phyloP scores from a whole-genome alignment of 257 asterid genomes.

The Solanum medicagineum region DNA sequence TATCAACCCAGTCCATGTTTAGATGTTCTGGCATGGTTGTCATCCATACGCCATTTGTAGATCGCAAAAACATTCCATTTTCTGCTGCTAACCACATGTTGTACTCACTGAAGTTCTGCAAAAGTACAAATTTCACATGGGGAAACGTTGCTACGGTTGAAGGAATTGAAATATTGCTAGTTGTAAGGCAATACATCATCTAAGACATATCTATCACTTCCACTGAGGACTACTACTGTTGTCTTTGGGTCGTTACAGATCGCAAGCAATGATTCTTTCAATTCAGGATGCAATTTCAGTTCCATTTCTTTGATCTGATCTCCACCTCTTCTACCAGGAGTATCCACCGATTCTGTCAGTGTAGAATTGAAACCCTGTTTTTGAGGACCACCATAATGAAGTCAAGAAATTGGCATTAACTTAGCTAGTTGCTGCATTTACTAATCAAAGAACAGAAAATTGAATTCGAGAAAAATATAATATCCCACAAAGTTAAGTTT shows the following conservation, averaged over 20 bases:
- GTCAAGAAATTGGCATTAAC: conserved; percentile 1
- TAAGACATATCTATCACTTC: conserved; percentile 65
- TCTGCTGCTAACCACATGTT: conserved; percentile 99
- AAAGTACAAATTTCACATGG: conserved; percentile 9
- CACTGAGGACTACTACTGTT: conserved; percentile 85
- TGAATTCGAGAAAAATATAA: not conserved
- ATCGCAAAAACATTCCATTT: conserved; percentile 92
- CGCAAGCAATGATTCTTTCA: conserved; percentile 50
- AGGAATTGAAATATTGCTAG: not conserved
- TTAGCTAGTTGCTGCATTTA: not conserved
- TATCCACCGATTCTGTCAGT: conserved; percentile 68
- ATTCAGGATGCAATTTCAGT: conserved; percentile 71
- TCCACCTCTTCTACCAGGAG: conserved; percentile 74
- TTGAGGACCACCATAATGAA: conserved; percentile 1
- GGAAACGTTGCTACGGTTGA: not conserved
- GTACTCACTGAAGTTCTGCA: conserved; percentile 79
- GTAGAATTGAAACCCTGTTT: conserved; percentile 84
- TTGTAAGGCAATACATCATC: conserved; percentile 47
- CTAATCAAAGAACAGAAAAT: not conserved
- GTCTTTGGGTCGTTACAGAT: conserved; percentile 82
- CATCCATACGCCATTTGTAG: conserved; percentile 87
- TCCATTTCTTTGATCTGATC: conserved; percentile 98
- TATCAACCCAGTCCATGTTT: conserved; percentile 95
- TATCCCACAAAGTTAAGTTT: not conserved
- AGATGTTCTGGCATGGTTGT: conserved; percentile 98